A percentile compares a stretch with the other conserved stretches of the same genome.
Conservation (phyloP, 257 asterid species). For the Galeopsis tetrahit region DNA sequence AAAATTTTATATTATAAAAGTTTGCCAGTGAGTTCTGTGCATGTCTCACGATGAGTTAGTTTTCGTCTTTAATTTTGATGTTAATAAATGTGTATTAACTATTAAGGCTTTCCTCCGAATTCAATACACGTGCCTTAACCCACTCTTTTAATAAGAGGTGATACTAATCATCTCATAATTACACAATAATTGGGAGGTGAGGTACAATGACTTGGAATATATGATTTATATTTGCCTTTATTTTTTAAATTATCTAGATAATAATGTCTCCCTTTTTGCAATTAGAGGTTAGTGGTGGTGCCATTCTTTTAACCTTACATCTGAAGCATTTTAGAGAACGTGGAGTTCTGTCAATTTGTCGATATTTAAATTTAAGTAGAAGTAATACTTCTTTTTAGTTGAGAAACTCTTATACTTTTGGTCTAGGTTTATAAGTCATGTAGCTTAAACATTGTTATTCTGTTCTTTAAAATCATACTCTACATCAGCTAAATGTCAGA, state of each 20-base stretch:
- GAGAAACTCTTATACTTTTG: not conserved
- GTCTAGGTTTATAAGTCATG: not conserved
- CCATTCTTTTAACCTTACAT: not conserved
- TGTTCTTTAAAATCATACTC: not conserved
- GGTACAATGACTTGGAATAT: not conserved
- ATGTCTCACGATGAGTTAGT: not conserved
- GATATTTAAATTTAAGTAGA: not conserved
- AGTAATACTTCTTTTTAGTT: not conserved
- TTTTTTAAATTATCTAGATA: slow-evolving; percentile 9
- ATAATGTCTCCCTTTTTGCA: not conserved
- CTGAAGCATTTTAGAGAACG: not conserved
- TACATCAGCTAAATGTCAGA: not conserved
- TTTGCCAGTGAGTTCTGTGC: not conserved
- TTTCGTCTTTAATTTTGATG: slow-evolving; percentile 6
- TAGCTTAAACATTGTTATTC: not conserved
- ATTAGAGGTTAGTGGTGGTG: not conserved
- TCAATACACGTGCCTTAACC: not conserved
- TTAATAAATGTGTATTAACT: not conserved
- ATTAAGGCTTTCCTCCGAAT: not conserved
- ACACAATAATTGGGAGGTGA: not conserved
- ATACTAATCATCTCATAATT: not conserved
- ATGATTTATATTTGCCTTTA: not conserved
- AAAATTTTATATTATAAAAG: not conserved
- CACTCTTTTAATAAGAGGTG: not conserved
- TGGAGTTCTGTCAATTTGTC: not conserved